Evolutionary conservation across 2,329 filamentous ascomycete species (phyloP).

Genomic region (Leptographium radiaticola): DNA sequence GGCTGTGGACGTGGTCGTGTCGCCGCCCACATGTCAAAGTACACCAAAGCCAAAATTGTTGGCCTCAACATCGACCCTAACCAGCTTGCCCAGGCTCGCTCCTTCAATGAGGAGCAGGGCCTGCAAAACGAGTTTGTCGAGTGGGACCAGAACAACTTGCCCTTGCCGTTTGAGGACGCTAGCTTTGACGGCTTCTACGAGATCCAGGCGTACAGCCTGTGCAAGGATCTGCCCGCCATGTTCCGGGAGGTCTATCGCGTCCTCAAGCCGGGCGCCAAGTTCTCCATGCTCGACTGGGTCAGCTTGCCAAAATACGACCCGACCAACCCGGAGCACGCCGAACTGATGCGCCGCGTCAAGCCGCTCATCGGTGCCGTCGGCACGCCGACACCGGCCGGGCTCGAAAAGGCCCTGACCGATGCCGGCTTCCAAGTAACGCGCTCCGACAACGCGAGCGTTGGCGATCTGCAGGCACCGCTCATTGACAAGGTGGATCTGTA

Average conservation of each 20-base stretch:
- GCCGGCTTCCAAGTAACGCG: constrained; percentile 33
- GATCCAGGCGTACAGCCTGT: constrained; percentile 44
- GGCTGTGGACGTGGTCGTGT: constrained; percentile 40
- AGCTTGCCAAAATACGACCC: constrained; percentile 35
- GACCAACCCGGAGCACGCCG: constrained; percentile 29
- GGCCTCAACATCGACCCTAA: constrained; percentile 42
- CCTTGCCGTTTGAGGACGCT: constrained; percentile 34
- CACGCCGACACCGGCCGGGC: constrained; percentile 33
- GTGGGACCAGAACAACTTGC: constrained; percentile 37
- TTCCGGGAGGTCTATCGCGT: constrained; percentile 36
- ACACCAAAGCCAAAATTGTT: constrained; percentile 32
- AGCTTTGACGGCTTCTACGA: constrained; percentile 40
- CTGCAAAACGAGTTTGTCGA: constrained; percentile 33
- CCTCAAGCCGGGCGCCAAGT: constrained; percentile 34
- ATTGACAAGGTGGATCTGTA: constrained; percentile 42
- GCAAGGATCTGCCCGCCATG: constrained; percentile 31
- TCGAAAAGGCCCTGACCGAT: constrained; percentile 30
- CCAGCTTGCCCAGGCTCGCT: constrained; percentile 31
- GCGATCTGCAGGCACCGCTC: constrained; percentile 35
- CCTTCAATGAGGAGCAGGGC: constrained; percentile 29
- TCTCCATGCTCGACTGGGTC: constrained; percentile 40
- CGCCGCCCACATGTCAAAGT: constrained; percentile 37
- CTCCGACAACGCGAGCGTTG: constrained; percentile 39
- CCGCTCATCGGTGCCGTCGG: constrained; percentile 41
- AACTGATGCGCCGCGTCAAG: constrained; percentile 41